A percentile compares a stretch with the other conserved stretches of the same genome.
Conservation (phyloP, 345 rosid species). For the Dipteronia sinensis region DNA sequence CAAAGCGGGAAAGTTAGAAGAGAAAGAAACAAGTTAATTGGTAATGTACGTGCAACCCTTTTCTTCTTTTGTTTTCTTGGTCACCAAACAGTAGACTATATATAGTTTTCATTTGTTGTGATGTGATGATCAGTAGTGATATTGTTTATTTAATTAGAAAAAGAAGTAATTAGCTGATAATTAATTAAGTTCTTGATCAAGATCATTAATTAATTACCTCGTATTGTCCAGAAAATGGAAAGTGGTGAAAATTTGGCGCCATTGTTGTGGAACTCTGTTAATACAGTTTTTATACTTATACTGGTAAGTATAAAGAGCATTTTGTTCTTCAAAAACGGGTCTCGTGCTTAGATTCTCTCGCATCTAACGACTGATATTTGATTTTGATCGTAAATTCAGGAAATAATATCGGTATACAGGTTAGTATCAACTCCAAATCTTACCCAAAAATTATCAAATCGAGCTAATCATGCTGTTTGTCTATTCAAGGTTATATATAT, state of each 20-base stretch:
- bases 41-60: too few relatives aligned
- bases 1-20: too few relatives aligned
- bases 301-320: not conserved
- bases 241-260: constrained; percentile 43
- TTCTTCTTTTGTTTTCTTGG: too few relatives aligned
- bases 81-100: too few relatives aligned
- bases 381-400: constrained; percentile 36
- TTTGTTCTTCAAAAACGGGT: too few relatives aligned
- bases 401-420: constrained; percentile 43
- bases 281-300: constrained; percentile 39
- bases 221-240: constrained; percentile 34
- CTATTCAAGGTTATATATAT: constrained; percentile 50
- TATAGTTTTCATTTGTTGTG: too few relatives aligned
- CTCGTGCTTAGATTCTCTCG: too few relatives aligned
- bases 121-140: too few relatives aligned
- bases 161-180: too few relatives aligned
- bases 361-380: not conserved
- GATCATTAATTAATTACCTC: not conserved
- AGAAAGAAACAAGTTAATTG: too few relatives aligned
- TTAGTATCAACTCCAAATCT: constrained; percentile 31
- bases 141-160: too few relatives aligned
- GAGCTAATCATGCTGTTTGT: constrained; percentile 52
- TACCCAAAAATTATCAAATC: constrained; percentile 24
- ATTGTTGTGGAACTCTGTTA: constrained; percentile 56
- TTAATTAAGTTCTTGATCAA: too few relatives aligned